Conservation (phyloP, 352 stramenopile species). For the Globisporangium echinulatum region DNA sequence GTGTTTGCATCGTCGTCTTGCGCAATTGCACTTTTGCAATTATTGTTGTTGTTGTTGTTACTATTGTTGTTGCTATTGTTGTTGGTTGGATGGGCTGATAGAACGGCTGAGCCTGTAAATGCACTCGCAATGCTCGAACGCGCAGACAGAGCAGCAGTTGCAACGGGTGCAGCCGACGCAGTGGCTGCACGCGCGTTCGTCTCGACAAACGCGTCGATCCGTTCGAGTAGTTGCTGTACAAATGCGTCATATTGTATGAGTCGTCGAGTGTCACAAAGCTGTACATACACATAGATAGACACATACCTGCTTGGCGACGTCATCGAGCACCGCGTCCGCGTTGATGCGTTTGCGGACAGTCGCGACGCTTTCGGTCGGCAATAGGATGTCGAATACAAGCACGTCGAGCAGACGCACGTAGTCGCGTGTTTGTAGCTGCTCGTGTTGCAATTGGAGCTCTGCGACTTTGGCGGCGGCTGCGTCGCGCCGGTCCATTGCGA, state of each 20-base stretch:
- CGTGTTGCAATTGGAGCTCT: conserved; percentile 12
- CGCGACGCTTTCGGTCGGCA: conserved; percentile 31
- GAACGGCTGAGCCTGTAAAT: not conserved
- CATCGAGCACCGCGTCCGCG: conserved; percentile 31
- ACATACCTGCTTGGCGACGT: conserved; percentile 36
- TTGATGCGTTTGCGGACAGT: conserved; percentile 28
- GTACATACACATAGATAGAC: no score
- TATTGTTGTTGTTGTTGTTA: not conserved
- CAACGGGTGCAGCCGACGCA: no score
- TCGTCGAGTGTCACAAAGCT: not conserved
- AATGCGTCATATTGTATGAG: not conserved
- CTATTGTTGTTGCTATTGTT: not conserved
- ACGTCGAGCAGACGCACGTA: conserved; percentile 28
- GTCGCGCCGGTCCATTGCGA: conserved; percentile 43
- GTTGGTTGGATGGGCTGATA: not conserved
- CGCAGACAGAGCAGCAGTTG: no score
- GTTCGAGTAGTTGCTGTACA: conserved; percentile 23
- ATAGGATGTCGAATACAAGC: conserved; percentile 40
- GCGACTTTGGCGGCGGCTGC: conserved; percentile 26
- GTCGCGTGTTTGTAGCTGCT: conserved; percentile 9
- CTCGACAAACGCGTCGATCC: conserved; percentile 21
- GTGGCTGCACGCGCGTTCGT: not conserved
- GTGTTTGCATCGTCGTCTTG: conserved; percentile 25
- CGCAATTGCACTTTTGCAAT: not conserved
- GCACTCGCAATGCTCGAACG: not conserved